A percentile compares a stretch with the other conserved stretches of the same genome.
These are phyloP conservation scores for Trichoderma oligosporum DNA, from an alignment of 2,329 filamentous ascomycete genomes.

Conservation along the genomic window DNA sequence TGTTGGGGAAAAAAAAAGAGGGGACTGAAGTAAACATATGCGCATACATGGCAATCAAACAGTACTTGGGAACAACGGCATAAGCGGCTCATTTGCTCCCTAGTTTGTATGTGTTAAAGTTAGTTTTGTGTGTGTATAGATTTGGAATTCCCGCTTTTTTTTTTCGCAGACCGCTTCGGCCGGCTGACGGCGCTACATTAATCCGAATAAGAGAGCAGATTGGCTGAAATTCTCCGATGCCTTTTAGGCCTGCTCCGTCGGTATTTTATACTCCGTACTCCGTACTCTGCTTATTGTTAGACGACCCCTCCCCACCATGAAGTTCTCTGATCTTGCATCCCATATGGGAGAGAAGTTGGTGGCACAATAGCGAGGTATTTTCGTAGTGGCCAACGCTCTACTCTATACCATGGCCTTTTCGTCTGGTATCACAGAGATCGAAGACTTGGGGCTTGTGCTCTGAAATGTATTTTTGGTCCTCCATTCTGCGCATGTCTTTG, in stretches of 20 bases:
- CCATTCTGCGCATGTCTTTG: too few species aligned
- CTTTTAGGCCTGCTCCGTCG: not conserved
- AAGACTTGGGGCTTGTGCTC: too few species aligned
- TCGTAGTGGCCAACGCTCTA: too few species aligned
- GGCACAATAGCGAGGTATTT: too few species aligned
- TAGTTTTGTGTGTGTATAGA: not conserved
- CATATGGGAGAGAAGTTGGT: too few species aligned
- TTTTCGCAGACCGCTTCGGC: not conserved
- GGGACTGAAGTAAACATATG: not conserved
- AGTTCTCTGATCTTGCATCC: too few species aligned
- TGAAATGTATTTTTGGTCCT: too few species aligned
- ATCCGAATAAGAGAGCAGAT: not conserved
- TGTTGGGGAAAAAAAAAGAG: slow-evolving; percentile 10
- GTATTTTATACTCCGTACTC: too few species aligned
- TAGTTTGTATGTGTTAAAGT: not conserved
- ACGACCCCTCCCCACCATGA: too few species aligned
- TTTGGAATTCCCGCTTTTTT: not conserved
- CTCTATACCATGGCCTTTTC: too few species aligned
- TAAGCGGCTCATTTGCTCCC: accelerated
- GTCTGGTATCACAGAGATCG: too few species aligned
- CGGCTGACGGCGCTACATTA: not conserved
- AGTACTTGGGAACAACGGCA: not conserved
- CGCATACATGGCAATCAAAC: not conserved
- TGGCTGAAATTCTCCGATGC: slow-evolving; percentile 7
- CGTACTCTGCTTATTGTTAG: too few species aligned